Evolutionary conservation across 2,329 filamentous ascomycete species (phyloP), one percentile per base, ranked within the genome.

Genomic region (Lithohypha guttulata): DNA sequence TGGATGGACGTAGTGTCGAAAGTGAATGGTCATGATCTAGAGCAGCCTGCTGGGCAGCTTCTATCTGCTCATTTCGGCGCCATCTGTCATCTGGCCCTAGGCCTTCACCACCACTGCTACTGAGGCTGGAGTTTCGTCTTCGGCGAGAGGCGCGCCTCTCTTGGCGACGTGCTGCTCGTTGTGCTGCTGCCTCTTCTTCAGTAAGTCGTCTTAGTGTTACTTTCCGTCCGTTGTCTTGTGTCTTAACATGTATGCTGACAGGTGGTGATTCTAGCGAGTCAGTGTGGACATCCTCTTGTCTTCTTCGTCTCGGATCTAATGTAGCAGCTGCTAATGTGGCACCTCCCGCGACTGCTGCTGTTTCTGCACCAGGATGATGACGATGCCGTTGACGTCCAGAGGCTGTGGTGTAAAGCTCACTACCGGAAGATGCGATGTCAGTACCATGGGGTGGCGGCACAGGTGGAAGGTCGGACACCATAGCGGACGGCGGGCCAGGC

Each of bases 231-330:
- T 79, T 73, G 42, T 71, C 69, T 55, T 78, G 74, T 68, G 78
- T 75, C 52, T 77, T 76, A 28, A 79, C 68, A 54, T 78, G 77
- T 40, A 80, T 68, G 20, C 70, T 75, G 32, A 78, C 72, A 2
- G 74, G 73, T n/a, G 73, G 73, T 0, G 71, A 74, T 17, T 63
- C 64, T 20, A 68, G 58, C 44, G 65, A 64, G 31, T 63, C 63
- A 30, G 66, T 62, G 27, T 59, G 55, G 25, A 49, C 54, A 22
- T 53, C 54, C 13, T 53, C 52, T 30, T 55, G 56, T 27, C 55
- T 55, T 29, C 56, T 50, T 19, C 53, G 56, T 32, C 48, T 52
- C n/a, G 50, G 51, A 3, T 50, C 54, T 11, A 55, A 44, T 15
- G 55, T 56, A 19, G 56, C 49, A n/a, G 49, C 52, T 15, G 50